These are phyloP conservation scores for rapeseed (Brassica napus) DNA, from an alignment of 345 rosid species.

Conservation along the genomic window Da-Ae NC_063441.1:18630501-18631000, in stretches of 20 bases:
- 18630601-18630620: neutral
- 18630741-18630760: constrained; percentile 67
- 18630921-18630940: constrained; percentile 8
- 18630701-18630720: constrained; percentile 70
- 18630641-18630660: constrained; percentile 56
- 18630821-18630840: constrained; percentile 55
- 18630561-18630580: constrained; percentile 78
- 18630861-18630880: constrained; percentile 53
- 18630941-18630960: constrained; percentile 40
- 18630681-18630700: constrained; percentile 61
- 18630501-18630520: constrained; percentile 82
- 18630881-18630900: neutral
- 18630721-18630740: constrained; percentile 63
- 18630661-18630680: constrained; percentile 65
- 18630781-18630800: neutral
- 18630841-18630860: constrained; percentile 94
- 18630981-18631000: constrained; percentile 72
- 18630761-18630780: neutral
- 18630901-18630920: too few relatives aligned
- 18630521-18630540: constrained; percentile 64
- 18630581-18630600: neutral
- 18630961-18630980: constrained; percentile 91
- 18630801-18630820: constrained; percentile 49
- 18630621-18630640: neutral
- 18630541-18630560: constrained; percentile 96